Conservation (phyloP, 2,329 filamentous ascomycete species). For the Cladophialophora immunda region DNA sequence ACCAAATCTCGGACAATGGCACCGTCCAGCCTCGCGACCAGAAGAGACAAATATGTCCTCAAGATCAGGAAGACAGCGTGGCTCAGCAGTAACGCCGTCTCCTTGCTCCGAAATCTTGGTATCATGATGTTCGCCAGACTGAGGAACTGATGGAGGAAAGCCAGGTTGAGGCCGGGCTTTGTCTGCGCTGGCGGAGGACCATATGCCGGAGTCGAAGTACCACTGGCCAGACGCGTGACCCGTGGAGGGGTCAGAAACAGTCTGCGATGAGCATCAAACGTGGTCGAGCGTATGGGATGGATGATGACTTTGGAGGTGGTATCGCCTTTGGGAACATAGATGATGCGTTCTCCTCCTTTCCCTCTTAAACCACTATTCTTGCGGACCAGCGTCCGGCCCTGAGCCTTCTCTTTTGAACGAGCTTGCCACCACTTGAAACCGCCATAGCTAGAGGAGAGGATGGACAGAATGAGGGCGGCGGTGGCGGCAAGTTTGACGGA, state of each 20-base stretch:
- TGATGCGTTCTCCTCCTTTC: constrained; percentile 93
- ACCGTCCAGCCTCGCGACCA: constrained; percentile 91
- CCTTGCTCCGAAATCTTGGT: constrained; percentile 92
- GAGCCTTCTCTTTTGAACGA: constrained; percentile 78
- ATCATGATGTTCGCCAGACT: constrained; percentile 98
- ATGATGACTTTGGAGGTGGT: constrained; percentile 91
- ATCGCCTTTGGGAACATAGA: constrained; percentile 92
- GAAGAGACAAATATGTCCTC: constrained; percentile 89
- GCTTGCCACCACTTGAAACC: constrained; percentile 79
- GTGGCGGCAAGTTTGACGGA: constrained; percentile 78
- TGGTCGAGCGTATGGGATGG: constrained; percentile 85
- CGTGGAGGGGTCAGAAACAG: constrained; percentile 91
- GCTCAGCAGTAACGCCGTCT: constrained; percentile 86
- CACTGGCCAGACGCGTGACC: constrained; percentile 78
- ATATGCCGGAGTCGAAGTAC: constrained; percentile 68
- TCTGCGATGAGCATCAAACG: constrained; percentile 93
- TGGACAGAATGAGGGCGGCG: constrained; percentile 76
- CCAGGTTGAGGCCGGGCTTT: constrained; percentile 92
- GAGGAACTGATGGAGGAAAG: constrained; percentile 95
- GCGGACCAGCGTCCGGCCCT: constrained; percentile 81
- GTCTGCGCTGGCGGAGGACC: constrained; percentile 78
- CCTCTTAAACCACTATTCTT: constrained; percentile 92
- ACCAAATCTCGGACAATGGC: constrained; percentile 96
- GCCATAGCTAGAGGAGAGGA: constrained; percentile 81
- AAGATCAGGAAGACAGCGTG: constrained; percentile 91